phyloP scores from a whole-genome alignment of 805 yeast genomes.

The Yarrowia sp. region DNA sequence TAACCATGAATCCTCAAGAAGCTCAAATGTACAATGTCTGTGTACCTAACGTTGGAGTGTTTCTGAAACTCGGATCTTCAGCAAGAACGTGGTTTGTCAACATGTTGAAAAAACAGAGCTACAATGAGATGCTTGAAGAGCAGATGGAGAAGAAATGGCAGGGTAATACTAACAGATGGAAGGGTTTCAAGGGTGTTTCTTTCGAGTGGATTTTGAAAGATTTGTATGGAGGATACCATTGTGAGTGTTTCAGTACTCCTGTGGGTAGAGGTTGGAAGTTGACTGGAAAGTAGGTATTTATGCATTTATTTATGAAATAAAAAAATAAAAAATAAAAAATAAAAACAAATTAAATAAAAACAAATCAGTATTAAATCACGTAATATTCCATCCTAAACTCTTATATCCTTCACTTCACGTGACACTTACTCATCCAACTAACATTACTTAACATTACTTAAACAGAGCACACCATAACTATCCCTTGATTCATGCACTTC shows the following conservation, averaged over 20 bases:
- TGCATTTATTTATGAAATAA: neutral
- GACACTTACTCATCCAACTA: too few relatives aligned
- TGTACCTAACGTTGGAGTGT: constrained; percentile 42
- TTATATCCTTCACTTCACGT: too few relatives aligned
- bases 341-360: neutral
- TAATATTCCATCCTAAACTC: too few relatives aligned
- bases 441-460: too few relatives aligned
- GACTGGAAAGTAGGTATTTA: constrained; percentile 41
- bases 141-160: constrained; percentile 37
- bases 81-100: constrained; percentile 41
- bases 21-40: constrained; percentile 39
- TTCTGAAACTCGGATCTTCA: constrained; percentile 37
- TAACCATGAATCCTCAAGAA: constrained; percentile 39
- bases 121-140: constrained; percentile 42
- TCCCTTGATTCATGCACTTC: too few relatives aligned
- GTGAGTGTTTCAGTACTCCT: constrained; percentile 58
- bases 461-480: too few relatives aligned
- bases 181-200: constrained; percentile 51
- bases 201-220: constrained; percentile 56
- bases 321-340: too few relatives aligned
- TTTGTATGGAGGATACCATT: constrained; percentile 53
- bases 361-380: too few relatives aligned
- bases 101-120: constrained; percentile 37
- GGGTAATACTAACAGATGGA: constrained; percentile 39
- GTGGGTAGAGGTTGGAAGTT: constrained; percentile 61